These are phyloP conservation scores for Entelexis paramagnoliae DNA, from an alignment of 1,139 yeast genomes.

Conservation along the genomic window DNA sequence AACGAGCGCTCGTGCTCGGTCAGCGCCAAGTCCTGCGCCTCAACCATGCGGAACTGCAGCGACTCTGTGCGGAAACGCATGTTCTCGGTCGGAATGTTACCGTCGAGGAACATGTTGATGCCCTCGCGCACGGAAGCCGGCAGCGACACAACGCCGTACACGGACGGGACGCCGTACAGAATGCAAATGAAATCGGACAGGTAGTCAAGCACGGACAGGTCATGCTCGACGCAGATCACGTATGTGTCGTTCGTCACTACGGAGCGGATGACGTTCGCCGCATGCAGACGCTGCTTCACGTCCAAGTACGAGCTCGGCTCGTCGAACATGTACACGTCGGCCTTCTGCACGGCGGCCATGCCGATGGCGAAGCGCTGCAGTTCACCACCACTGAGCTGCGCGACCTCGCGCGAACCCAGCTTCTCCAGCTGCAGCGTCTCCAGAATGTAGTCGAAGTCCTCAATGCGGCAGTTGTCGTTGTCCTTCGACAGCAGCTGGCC, in stretches of 20 bases:
- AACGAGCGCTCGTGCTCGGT: slow-evolving; percentile 72
- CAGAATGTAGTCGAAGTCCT: slow-evolving; percentile 51
- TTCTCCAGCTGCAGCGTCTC: slow-evolving; percentile 60
- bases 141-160: slow-evolving; percentile 93
- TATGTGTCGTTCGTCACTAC: slow-evolving; percentile 62
- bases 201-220: slow-evolving; percentile 91
- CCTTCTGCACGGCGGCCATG: slow-evolving; percentile 89
- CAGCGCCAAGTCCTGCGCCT: slow-evolving; percentile 69
- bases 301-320: slow-evolving; percentile 97
- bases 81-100: slow-evolving; percentile 94
- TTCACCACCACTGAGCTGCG: slow-evolving; percentile 93
- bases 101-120: slow-evolving; percentile 93
- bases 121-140: slow-evolving; percentile 98
- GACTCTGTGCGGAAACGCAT: slow-evolving; percentile 94
- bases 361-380: slow-evolving; percentile 96
- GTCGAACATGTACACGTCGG: slow-evolving; percentile 97
- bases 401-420: slow-evolving; percentile 74
- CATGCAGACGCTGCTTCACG: slow-evolving; percentile 96
- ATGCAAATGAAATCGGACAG: slow-evolving; percentile 94
- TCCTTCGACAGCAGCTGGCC: slow-evolving; percentile 70
- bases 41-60: slow-evolving; percentile 86
- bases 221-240: slow-evolving; percentile 96
- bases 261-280: slow-evolving; percentile 87
- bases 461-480: slow-evolving; percentile 48
- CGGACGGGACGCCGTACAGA: slow-evolving; percentile 93